Conservation (phyloP, 805 yeast genomes). For the Peterozyma xylosa region DNA sequence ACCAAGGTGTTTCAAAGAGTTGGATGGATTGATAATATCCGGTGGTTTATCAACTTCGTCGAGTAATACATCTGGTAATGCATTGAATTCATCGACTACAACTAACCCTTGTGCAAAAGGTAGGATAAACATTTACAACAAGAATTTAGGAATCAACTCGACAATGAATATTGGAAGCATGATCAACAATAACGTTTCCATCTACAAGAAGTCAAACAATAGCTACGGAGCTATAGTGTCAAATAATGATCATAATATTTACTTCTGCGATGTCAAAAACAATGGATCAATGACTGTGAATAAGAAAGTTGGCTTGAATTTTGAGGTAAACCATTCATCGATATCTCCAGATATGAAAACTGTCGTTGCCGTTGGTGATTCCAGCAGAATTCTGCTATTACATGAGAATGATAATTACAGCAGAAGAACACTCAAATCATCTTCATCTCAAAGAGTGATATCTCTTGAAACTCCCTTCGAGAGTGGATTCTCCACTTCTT, state of each 20-base stretch:
- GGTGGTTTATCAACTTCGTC: constrained; percentile 34
- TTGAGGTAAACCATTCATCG: constrained; percentile 70
- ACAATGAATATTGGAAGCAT: constrained; percentile 66
- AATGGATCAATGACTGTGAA: constrained; percentile 33
- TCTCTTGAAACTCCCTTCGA: constrained; percentile 55
- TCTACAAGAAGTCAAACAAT: constrained; percentile 34
- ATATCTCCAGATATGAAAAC: constrained; percentile 56
- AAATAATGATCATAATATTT: constrained; percentile 74
- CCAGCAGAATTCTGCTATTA: constrained; percentile 52
- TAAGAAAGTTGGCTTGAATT: constrained; percentile 41
- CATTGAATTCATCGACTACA: not conserved
- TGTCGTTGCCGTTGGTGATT: constrained; percentile 71
- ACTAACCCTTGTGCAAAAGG: constrained; percentile 43
- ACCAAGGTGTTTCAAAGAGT: constrained; percentile 64
- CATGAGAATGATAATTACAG: constrained; percentile 32
- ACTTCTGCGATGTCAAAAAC: constrained; percentile 50
- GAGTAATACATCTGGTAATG: constrained; percentile 1
- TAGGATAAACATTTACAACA: constrained; percentile 48
- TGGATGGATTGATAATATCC: constrained; percentile 37
- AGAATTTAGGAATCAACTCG: constrained; percentile 35
- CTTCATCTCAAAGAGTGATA: constrained; percentile 23
- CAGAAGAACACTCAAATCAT: constrained; percentile 17
- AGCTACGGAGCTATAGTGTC: constrained; percentile 60
- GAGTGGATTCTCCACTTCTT: constrained; percentile 77
- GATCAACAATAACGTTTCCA: constrained; percentile 73